These are phyloP conservation scores for Aspergillus pseudoglaucus DNA, from an alignment of 2,329 filamentous ascomycete genomes.

Conservation along the genomic window DNA sequence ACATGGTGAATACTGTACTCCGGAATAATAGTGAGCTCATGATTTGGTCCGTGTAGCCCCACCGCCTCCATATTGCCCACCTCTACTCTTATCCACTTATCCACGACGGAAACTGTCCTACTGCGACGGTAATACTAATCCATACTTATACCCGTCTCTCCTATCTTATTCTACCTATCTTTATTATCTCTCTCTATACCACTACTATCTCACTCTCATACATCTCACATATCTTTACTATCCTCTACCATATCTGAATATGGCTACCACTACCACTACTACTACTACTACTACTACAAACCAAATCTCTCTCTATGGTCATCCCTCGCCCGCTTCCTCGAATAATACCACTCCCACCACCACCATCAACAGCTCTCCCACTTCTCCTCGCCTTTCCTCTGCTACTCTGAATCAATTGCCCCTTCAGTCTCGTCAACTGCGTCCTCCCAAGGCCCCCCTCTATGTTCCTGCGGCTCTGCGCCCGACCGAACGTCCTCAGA, in stretches of 20 bases:
- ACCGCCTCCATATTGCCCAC: too few relatives aligned
- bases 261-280: constrained; percentile 30
- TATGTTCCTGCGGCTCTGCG: constrained; percentile 59
- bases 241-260: background rate
- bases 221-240: background rate
- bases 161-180: background rate
- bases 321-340: constrained; percentile 41
- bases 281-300: constrained; percentile 19
- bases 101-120: too few relatives aligned
- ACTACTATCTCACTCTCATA: background rate
- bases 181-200: background rate
- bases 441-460: constrained; percentile 54
- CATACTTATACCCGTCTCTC: background rate
- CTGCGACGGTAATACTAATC: too few relatives aligned
- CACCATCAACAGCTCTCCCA: constrained; percentile 49
- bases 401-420: constrained; percentile 31
- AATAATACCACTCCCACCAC: constrained; percentile 47
- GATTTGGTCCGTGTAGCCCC: too few relatives aligned
- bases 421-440: constrained; percentile 50
- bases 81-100: too few relatives aligned
- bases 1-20: too few relatives aligned
- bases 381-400: constrained; percentile 42
- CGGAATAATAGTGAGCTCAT: too few relatives aligned
- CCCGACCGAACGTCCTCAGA: constrained; percentile 50
- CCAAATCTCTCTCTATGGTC: constrained; percentile 33